These are phyloP conservation scores for Pythium monospermum DNA, from an alignment of 352 stramenopile species.

Conservation along the genomic window DNA sequence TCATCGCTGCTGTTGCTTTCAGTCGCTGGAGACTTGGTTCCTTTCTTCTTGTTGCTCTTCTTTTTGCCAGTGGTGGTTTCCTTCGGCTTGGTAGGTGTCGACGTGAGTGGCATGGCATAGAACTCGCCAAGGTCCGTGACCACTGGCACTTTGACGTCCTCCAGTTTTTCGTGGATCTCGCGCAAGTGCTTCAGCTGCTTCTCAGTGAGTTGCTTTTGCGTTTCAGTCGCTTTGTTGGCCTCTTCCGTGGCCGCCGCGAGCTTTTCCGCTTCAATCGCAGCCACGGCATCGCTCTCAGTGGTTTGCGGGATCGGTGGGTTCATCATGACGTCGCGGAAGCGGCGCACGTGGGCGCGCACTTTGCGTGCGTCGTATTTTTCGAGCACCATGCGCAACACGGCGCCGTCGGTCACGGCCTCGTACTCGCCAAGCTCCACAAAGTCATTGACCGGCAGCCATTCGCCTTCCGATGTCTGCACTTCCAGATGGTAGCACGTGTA, in stretches of 20 bases:
- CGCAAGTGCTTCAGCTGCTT: conserved; percentile 76
- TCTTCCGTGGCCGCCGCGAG: conserved; percentile 21
- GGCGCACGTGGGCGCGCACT: conserved; percentile 72
- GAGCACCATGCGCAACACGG: conserved; percentile 73
- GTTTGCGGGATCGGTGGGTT: conserved; percentile 81
- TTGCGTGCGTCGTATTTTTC: conserved; percentile 87
- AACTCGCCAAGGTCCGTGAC: conserved; percentile 57
- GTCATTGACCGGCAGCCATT: conserved; percentile 68
- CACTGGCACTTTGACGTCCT: conserved; percentile 69
- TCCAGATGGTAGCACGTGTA: conserved; percentile 87
- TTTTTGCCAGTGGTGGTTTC: conserved; percentile 23
- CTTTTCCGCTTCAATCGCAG: conserved; percentile 21
- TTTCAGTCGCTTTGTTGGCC: conserved; percentile 32
- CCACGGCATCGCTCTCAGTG: conserved; percentile 2
- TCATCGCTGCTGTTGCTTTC: conserved; percentile 25
- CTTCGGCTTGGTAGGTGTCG: conserved; percentile 23
- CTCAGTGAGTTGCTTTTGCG: conserved; percentile 68
- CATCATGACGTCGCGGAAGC: conserved; percentile 74
- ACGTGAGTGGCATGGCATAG: conserved; percentile 35
- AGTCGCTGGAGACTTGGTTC: conserved; percentile 12
- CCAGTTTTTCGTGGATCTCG: conserved; percentile 81
- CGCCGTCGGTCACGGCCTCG: conserved; percentile 55
- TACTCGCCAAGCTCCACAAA: conserved; percentile 85
- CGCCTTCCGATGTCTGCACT: conserved; percentile 19
- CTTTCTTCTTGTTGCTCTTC: conserved; percentile 31